These are phyloP conservation scores for Edaphochlamys debaryana DNA, from an alignment of 139 green algal species.

Conservation along the genomic window DNA sequence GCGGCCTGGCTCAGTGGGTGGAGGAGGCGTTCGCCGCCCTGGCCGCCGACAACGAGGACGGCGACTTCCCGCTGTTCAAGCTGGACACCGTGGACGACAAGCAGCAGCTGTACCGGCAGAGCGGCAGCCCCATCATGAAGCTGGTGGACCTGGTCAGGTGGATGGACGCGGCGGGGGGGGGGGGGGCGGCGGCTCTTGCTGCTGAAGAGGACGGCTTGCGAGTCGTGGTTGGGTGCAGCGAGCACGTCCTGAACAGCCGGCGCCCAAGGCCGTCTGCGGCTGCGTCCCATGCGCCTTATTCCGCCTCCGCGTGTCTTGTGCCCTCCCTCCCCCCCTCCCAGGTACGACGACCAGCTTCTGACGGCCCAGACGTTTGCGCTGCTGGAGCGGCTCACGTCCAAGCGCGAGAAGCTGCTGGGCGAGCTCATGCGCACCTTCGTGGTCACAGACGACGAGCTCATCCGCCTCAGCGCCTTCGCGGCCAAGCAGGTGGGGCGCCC, in stretches of 20 bases:
- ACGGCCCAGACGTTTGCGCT: conserved; percentile 31
- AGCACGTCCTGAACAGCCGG: no score
- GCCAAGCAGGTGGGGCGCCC: not conserved
- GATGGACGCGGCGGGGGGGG: not conserved
- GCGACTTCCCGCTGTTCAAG: conserved; percentile 44
- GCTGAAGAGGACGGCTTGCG: no score
- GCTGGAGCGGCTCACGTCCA: conserved; percentile 41
- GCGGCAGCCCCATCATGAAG: conserved; percentile 21
- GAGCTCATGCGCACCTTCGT: conserved; percentile 36
- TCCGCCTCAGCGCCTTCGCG: conserved; percentile 1
- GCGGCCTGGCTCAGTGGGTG: not conserved
- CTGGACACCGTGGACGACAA: conserved; percentile 35
- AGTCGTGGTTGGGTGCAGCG: no score
- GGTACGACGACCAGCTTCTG: conserved; percentile 39
- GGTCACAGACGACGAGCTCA: conserved; percentile 41
- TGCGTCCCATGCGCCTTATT: no score
- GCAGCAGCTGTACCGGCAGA: not conserved
- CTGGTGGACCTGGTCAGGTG: conserved; percentile 36
- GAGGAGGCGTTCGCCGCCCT: not conserved
- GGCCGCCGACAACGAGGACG: conserved; percentile 18
- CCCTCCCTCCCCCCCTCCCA: no score
- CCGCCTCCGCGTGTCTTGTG: no score
- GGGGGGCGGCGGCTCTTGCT: not conserved
- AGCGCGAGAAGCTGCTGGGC: conserved; percentile 41
- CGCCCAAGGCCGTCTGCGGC: no score